Base-by-base conservation (phyloP, 2,329 filamentous ascomycete species). In the Sclerotinia trifoliorum region DNA sequence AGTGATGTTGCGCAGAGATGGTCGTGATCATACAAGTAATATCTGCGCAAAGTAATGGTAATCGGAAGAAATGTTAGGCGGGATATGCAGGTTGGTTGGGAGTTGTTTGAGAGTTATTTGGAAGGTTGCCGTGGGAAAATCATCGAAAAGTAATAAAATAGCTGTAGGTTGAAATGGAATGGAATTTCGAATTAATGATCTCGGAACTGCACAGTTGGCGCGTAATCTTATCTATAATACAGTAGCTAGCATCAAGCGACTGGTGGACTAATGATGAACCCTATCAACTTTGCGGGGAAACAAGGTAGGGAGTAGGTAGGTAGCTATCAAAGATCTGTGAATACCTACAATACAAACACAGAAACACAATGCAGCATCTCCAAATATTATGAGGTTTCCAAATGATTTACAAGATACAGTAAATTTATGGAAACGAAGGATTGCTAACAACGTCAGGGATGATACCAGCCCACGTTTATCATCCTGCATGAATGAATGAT, bases 321-420 rank as follows among this genome's bases (percentile, higher is more conserved):
- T 24, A 15, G 91, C 92, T 0, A 92, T 54, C 26, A 54, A 32
- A 54, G 13, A 42, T 42, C 39, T 42, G 35, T 35, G 8, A 35
- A 35, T 35, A 10, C 7, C 8, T 35, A 10, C 35, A 7, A 35
- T 35, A 35, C 35, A 10, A 35, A 35, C 35, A 35, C 35, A 8
- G 10, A 10, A 35, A 35, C 35, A 35, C 35, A 8, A 35, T 35
- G 8, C 29, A 55, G 10, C 32, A 24, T 21, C 35, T 24, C 54
- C 35, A 17, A 11, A 35, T 13, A 21, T 19, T 15, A 13, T 6
- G 19, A 35, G 3, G 2, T 7, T n/a, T 55, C 52, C 5, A 10
- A 32, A 13, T 15, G 4, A 10, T 11, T 55, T 7, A 15, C 32
- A 26, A n/a, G 19, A 55, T 7, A 21, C 3, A 32, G 35, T 5